These are phyloP conservation scores for Zygoascus flipseniorum DNA, from an alignment of 805 yeast species.

Conservation along the genomic window DNA sequence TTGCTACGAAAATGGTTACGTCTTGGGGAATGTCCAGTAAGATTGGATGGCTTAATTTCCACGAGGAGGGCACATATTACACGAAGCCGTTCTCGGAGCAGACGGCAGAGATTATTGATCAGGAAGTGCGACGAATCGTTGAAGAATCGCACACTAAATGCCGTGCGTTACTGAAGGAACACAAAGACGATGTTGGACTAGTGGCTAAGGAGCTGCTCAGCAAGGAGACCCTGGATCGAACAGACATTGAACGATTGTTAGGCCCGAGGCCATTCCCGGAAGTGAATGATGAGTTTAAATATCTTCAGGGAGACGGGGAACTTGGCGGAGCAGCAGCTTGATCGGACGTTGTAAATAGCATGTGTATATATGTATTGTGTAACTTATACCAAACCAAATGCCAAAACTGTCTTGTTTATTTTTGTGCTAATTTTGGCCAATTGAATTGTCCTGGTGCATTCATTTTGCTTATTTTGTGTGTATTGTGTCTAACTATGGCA, in stretches of 20 bases:
- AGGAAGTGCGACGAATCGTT: conserved; percentile 73
- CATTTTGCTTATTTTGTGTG: too few species aligned
- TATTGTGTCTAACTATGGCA: too few species aligned
- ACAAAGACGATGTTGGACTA: conserved; percentile 64
- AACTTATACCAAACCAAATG: too few species aligned
- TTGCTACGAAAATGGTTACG: conserved; percentile 91
- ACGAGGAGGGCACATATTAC: conserved; percentile 55
- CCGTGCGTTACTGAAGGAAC: conserved; percentile 55
- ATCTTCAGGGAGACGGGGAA: conserved; percentile 22
- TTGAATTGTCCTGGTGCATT: too few species aligned
- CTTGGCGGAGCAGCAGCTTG: not conserved
- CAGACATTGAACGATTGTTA: conserved; percentile 80
- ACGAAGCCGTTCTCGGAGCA: conserved; percentile 87
- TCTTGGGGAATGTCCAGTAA: conserved; percentile 84
- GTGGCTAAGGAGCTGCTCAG: conserved; percentile 81
- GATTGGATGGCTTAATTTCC: conserved; percentile 77
- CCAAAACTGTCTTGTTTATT: too few species aligned
- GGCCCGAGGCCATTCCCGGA: conserved; percentile 93
- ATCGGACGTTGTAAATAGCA: not conserved
- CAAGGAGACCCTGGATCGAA: conserved; percentile 88
- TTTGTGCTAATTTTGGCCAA: too few species aligned
- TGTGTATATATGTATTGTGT: too few species aligned
- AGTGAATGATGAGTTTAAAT: conserved; percentile 82
- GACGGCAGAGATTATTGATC: conserved; percentile 73
- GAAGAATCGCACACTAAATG: conserved; percentile 69